These are phyloP conservation scores for Nakazawaea wickerhamii DNA, from an alignment of 805 yeast genomes.

Conservation along the genomic window DNA sequence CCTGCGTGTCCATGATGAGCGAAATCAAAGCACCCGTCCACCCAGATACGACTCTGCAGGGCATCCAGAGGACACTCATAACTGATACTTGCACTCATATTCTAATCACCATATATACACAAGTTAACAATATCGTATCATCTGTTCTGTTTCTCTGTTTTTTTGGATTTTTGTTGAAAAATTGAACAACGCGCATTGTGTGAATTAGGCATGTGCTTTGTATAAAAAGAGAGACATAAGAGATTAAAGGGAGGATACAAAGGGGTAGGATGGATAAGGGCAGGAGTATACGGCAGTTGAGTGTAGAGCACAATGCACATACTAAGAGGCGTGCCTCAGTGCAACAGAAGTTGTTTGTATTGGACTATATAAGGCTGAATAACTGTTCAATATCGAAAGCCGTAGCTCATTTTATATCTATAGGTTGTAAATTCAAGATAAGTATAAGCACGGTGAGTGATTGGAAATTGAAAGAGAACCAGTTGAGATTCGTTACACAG, in stretches of 20 bases:
- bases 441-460: constrained; percentile 12
- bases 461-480: constrained; percentile 10
- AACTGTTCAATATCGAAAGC: constrained; percentile 8
- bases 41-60: constrained; percentile 62
- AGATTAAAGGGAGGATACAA: too few species aligned
- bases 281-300: constrained; percentile 1
- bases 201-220: too few species aligned
- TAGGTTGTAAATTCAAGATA: constrained; percentile 10
- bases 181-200: too few species aligned
- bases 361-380: constrained; percentile 9
- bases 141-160: too few species aligned
- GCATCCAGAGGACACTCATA: constrained; percentile 11
- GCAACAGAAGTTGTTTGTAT: constrained; percentile 12
- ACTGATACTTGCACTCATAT: too few species aligned
- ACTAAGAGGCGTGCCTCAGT: constrained; percentile 8
- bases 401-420: constrained; percentile 9
- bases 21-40: constrained; percentile 97
- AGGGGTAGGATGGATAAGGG: too few species aligned
- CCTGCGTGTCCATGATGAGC: constrained; percentile 99
- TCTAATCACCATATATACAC: too few species aligned
- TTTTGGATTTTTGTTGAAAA: too few species aligned
- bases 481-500: neutral
- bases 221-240: too few species aligned
- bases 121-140: too few species aligned
- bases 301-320: constrained; percentile 5